Conservation (phyloP, 768 basidiomycete genomes). For the Tylopilus felleus region DNA sequence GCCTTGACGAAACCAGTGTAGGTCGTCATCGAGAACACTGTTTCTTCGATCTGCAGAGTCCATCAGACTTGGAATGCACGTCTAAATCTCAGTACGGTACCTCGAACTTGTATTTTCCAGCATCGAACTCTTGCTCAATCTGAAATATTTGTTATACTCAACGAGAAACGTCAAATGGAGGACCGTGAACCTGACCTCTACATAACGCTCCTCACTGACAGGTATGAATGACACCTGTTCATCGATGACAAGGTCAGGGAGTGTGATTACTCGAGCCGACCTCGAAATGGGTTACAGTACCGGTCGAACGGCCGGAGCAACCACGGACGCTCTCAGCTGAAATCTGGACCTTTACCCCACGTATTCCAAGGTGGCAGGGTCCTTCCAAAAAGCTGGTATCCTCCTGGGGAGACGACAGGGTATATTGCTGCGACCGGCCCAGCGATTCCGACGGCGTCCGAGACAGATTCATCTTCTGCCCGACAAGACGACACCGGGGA, state of each 20-base stretch:
- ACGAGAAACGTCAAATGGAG: not conserved
- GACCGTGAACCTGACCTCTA: slow-evolving; percentile 36
- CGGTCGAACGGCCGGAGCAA: slow-evolving; percentile 59
- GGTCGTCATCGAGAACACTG: slow-evolving; percentile 50
- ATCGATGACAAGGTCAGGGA: not conserved
- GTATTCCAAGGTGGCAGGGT: slow-evolving; percentile 66
- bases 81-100: slow-evolving; percentile 20
- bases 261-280: not conserved
- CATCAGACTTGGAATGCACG: slow-evolving; percentile 4
- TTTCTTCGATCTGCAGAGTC: slow-evolving; percentile 42
- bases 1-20: slow-evolving; percentile 42
- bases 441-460: slow-evolving; percentile 69
- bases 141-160: slow-evolving; percentile 16
- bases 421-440: slow-evolving; percentile 66
- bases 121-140: slow-evolving; percentile 51
- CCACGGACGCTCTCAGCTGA: slow-evolving; percentile 51
- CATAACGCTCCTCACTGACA: slow-evolving; percentile 46
- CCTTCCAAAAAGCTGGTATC: slow-evolving; percentile 62
- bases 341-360: slow-evolving; percentile 52
- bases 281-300: slow-evolving; percentile 22
- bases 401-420: slow-evolving; percentile 61
- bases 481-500: slow-evolving; percentile 54
- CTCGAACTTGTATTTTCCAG: slow-evolving; percentile 51
- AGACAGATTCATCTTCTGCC: slow-evolving; percentile 76
- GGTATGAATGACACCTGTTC: slow-evolving; percentile 50